Evolutionary conservation across 352 stramenopile genomes (phyloP), one percentile per base, ranked within the genome.

Genomic region (Plasmopara muralis): DNA sequence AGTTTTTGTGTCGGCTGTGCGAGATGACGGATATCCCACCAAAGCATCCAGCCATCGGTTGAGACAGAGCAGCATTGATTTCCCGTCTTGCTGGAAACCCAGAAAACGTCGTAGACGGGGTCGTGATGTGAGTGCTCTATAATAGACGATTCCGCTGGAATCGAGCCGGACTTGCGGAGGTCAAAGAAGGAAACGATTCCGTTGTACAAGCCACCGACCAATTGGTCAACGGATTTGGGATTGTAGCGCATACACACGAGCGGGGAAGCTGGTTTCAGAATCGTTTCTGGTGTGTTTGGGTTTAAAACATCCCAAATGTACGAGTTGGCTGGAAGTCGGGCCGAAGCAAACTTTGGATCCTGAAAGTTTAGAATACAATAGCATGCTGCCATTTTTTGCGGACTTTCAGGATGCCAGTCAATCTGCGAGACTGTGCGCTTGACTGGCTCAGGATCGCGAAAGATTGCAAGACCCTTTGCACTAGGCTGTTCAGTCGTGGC

Each of bases 291-390:
- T 10, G 91, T 97, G 61, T 98, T 98, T 7, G 95, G 95, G 70
- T 98, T 98, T 57, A 95, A 74, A 16, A 98, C 92, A 58, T 98
- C 95, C 95, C 95, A 98, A 51, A 98, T 97, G 65, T 98, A 98
- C 40, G 76, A 86, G 50, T 86, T 89, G 18, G 81, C 84, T 16
- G 87, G 74, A 57, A 89, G 80, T 20, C 87, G 73, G 6, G 74
- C 68, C 45, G 71, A 84, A 13, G 74, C 80, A 50, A 97, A 97
- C 47, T 95, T 89, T 28, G 91, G 81, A 57, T 98, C 95, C 64
- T 98, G 95, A 57, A 98, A 98, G 56, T 91, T 94, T 28, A 97
- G 74, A 45, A 97, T 93, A 47, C 87, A 95, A 66, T 98, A 98
- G 29, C 94, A 97, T n/a, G 97, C 95, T 9, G 95, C 95, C 65